These are phyloP conservation scores for Ceratocystis alfenasii DNA, from an alignment of 2,329 filamentous ascomycete genomes.

Conservation along the genomic window DNA sequence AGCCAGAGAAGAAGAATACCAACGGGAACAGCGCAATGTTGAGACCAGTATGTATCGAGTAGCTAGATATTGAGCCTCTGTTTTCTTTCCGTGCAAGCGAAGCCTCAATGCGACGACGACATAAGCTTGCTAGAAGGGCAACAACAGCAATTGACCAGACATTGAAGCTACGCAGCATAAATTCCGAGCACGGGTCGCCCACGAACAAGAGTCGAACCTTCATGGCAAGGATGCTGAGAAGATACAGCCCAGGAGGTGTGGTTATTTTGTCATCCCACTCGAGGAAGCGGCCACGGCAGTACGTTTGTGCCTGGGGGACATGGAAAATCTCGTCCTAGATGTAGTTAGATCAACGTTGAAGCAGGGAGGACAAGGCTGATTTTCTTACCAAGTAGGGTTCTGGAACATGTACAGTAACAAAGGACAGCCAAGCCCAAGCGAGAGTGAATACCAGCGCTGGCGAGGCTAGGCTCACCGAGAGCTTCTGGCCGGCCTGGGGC, in stretches of 20 bases:
- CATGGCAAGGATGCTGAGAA: conserved; percentile 27
- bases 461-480: conserved; percentile 3
- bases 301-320: conserved; percentile 79
- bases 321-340: conserved; percentile 74
- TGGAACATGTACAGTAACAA: conserved; percentile 34
- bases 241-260: conserved; percentile 76
- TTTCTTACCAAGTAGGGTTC: conserved; percentile 43
- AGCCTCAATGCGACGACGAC: conserved; percentile 41
- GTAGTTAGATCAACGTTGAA: background rate
- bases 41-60: conserved; percentile 50
- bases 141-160: conserved; percentile 34
- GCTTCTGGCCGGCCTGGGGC: background rate
- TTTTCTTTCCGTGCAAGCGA: conserved; percentile 21
- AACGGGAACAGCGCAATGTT: conserved; percentile 80
- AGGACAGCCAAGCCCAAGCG: conserved; percentile 31
- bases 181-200: conserved; percentile 30
- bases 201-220: conserved; percentile 10
- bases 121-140: conserved; percentile 37
- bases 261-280: conserved; percentile 97
- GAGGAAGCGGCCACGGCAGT: conserved; percentile 60
- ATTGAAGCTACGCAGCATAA: conserved; percentile 40
- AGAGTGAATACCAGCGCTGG: conserved; percentile 26
- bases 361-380: too few relatives aligned
- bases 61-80: conserved; percentile 29
- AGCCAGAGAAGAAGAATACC: conserved; percentile 86